Evolutionary conservation across 192 early-diverging fungal genomes (phyloP).

Genomic region (Gaertneriomyces semiglobifer): DNA sequence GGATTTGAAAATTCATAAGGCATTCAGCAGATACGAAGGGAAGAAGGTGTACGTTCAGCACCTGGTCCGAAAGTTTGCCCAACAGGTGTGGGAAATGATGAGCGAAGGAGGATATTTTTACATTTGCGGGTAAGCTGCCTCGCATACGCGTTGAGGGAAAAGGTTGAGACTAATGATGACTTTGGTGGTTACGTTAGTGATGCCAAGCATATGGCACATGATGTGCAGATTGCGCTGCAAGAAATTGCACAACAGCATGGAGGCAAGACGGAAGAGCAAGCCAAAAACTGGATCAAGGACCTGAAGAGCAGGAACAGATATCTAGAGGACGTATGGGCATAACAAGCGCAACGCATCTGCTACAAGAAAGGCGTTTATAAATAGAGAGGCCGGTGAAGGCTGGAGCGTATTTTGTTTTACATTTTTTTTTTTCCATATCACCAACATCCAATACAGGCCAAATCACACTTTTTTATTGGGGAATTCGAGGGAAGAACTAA

Average conservation of each 20-base stretch:
- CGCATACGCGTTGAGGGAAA: neutral
- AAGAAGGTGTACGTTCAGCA: conserved; percentile 98
- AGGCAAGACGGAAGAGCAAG: conserved; percentile 61
- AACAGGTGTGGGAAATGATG: conserved; percentile 79
- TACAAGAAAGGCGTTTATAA: too few relatives aligned
- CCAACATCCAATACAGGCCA: too few relatives aligned
- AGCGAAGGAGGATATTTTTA: conserved; percentile 76
- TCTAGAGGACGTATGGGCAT: conserved; percentile 91
- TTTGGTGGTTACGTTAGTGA: conserved; percentile 52
- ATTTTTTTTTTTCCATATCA: too few relatives aligned
- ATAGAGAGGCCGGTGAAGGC: too few relatives aligned
- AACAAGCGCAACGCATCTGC: neutral
- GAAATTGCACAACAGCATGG: conserved; percentile 67
- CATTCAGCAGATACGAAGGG: conserved; percentile 78
- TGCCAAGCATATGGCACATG: conserved; percentile 94
- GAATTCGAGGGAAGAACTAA: too few relatives aligned
- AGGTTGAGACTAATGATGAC: neutral
- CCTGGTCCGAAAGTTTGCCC: conserved; percentile 67
- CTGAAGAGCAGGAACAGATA: conserved; percentile 77
- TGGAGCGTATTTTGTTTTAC: too few relatives aligned
- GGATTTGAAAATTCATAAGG: conserved; percentile 74
- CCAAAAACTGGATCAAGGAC: conserved; percentile 78
- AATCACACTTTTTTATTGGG: too few relatives aligned
- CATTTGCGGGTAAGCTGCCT: conserved; percentile 68
- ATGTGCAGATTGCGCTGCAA: conserved; percentile 68